Percentiles rank a stretch among this genome's conserved stretches.
Evolutionary conservation across 2,329 filamentous ascomycete genomes (phyloP).

Genomic region (Sporothrix globosa): DNA sequence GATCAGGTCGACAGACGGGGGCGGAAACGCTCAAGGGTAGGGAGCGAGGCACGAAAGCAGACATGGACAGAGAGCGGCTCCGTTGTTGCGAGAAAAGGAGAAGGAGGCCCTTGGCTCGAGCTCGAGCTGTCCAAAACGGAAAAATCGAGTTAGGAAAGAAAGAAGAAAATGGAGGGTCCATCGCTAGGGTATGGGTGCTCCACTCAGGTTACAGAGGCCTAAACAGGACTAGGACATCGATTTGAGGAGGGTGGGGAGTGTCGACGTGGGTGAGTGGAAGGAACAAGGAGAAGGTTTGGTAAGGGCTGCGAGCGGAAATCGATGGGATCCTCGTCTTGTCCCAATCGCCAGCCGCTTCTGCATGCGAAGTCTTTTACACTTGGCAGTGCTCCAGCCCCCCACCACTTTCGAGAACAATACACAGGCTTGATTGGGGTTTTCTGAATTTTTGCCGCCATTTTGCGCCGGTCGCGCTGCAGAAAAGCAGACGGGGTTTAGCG

Average conservation of each 20-base stretch:
- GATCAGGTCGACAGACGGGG: slow-evolving; percentile 18
- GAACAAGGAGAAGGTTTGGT: not conserved
- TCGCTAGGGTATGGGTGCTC: slow-evolving; percentile 1
- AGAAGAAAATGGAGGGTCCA: slow-evolving; percentile 13
- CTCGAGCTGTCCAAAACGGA: not conserved
- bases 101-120: not conserved
- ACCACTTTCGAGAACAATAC: not conserved
- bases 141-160: slow-evolving; percentile 13
- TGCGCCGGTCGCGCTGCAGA: slow-evolving; percentile 12
- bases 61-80: not conserved
- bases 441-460: not conserved
- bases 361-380: not conserved
- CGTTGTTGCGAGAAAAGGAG: not conserved
- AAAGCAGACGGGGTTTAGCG: not conserved
- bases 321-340: not conserved
- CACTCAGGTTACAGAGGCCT: slow-evolving; percentile 25
- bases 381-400: not conserved
- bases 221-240: slow-evolving; percentile 25
- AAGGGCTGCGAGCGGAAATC: slow-evolving; percentile 9
- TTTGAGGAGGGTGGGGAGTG: slow-evolving; percentile 23
- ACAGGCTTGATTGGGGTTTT: not conserved
- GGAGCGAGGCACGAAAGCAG: not conserved
- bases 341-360: slow-evolving; percentile 23
- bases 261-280: slow-evolving; percentile 4
- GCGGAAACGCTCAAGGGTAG: not conserved